Conservation (phyloP, 805 yeast genomes). For the Yamadazyma kitorensis region DNA sequence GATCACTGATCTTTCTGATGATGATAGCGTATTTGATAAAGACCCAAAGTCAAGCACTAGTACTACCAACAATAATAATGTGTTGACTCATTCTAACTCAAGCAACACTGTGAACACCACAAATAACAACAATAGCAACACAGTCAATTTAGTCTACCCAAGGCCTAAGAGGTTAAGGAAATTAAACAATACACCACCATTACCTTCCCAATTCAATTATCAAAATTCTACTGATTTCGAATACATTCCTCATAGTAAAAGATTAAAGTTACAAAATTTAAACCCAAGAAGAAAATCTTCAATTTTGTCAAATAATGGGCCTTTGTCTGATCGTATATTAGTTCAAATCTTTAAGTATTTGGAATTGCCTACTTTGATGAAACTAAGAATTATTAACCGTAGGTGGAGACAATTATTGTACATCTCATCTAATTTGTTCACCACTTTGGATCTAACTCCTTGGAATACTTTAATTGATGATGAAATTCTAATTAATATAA, state of each 20-base stretch:
- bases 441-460: constrained; percentile 52
- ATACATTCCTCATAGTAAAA: constrained; percentile 49
- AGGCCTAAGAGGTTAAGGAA: constrained; percentile 6
- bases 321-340: constrained; percentile 59
- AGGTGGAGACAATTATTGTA: constrained; percentile 68
- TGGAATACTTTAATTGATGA: constrained; percentile 65
- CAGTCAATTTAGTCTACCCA: neutral
- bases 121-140: neutral
- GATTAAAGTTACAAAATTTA: constrained; percentile 47
- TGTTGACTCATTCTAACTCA: neutral
- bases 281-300: constrained; percentile 53
- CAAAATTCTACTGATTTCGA: constrained; percentile 8
- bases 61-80: neutral
- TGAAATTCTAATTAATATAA: constrained; percentile 51
- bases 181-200: constrained; percentile 5
- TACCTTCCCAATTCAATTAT: constrained; percentile 4
- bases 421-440: constrained; percentile 53
- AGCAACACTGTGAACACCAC: too few relatives aligned
- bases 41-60: constrained; percentile 1
- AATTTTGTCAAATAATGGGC: constrained; percentile 48
- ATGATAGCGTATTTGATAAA: constrained; percentile 8
- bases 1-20: constrained; percentile 6
- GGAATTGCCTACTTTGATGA: constrained; percentile 60
- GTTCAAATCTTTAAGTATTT: constrained; percentile 52
- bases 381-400: constrained; percentile 53